These are phyloP conservation scores for Acacia pycnantha DNA, from an alignment of 331 rosid genomes.

Conservation along the genomic window DNA sequence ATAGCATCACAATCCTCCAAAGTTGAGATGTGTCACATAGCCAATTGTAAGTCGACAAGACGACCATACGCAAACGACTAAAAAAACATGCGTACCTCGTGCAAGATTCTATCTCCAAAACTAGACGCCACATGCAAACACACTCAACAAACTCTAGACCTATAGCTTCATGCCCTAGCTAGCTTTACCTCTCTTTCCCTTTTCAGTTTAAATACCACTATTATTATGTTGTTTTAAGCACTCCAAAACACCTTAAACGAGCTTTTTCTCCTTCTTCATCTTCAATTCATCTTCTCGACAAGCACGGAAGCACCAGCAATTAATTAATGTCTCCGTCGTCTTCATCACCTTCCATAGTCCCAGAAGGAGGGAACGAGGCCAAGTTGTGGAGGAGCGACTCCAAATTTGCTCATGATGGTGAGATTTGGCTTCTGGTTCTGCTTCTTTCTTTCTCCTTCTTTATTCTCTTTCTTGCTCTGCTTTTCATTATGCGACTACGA, in stretches of 20 bases:
- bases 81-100: neutral
- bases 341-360: slow-evolving; percentile 25
- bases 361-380: slow-evolving; percentile 4
- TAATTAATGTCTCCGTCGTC: neutral
- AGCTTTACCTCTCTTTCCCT: slow-evolving; percentile 20
- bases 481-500: slow-evolving; percentile 15
- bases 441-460: slow-evolving; percentile 32
- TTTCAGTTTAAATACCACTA: slow-evolving; percentile 26
- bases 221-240: neutral
- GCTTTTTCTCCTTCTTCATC: neutral
- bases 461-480: slow-evolving; percentile 14
- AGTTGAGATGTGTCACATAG: neutral
- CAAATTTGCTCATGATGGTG: slow-evolving; percentile 37
- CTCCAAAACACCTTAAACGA: neutral
- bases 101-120: neutral
- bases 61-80: neutral
- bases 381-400: slow-evolving; percentile 28
- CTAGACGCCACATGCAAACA: neutral
- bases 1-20: neutral
- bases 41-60: neutral
- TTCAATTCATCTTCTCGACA: neutral
- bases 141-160: slow-evolving; percentile 8
- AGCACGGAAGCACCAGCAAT: neutral
- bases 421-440: slow-evolving; percentile 40
- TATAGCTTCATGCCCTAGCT: neutral